Evolutionary conservation across 1,139 yeast genomes (phyloP).

Genomic region (Saccharomyces pastorianus): DNA sequence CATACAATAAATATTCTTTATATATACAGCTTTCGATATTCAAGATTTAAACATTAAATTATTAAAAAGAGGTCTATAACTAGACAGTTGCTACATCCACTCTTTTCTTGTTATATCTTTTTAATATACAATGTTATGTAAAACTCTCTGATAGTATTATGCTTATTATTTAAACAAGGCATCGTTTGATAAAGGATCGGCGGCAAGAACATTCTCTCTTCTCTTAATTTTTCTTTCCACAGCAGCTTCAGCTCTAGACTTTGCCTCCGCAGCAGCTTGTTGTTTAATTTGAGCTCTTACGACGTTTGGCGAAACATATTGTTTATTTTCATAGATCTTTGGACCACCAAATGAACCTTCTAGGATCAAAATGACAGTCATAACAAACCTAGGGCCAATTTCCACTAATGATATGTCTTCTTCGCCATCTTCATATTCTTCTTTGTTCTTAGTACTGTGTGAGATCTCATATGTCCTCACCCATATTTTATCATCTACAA

Average conservation of each 20-base stretch:
- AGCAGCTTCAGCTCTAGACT: slow-evolving; percentile 72
- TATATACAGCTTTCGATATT: background rate
- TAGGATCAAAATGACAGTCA: slow-evolving; percentile 82
- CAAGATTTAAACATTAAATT: background rate
- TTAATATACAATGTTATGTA: background rate
- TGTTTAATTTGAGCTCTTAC: slow-evolving; percentile 84
- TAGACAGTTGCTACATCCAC: background rate
- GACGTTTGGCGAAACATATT: slow-evolving; percentile 91
- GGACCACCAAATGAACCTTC: slow-evolving; percentile 99
- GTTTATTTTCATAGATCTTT: slow-evolving; percentile 92
- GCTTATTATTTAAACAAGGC: slow-evolving; percentile 50
- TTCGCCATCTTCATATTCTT: slow-evolving; percentile 38
- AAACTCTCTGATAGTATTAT: background rate
- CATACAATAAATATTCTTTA: slow-evolving; percentile 2
- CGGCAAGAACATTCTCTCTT: slow-evolving; percentile 66
- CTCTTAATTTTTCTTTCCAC: slow-evolving; percentile 63
- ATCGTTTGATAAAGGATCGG: slow-evolving; percentile 80
- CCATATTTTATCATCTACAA: slow-evolving; percentile 94
- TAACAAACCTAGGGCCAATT: slow-evolving; percentile 93
- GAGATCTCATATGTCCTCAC: slow-evolving; percentile 88
- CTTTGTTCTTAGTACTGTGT: slow-evolving; percentile 52
- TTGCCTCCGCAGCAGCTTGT: slow-evolving; percentile 74
- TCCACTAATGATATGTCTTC: slow-evolving; percentile 74
- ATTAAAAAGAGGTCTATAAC: background rate
- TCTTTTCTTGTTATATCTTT: background rate